Evolutionary conservation across 2,329 filamentous ascomycete genomes (phyloP), one percentile per base, ranked within the genome.

Genomic region (Diaporthe nobilis): DNA sequence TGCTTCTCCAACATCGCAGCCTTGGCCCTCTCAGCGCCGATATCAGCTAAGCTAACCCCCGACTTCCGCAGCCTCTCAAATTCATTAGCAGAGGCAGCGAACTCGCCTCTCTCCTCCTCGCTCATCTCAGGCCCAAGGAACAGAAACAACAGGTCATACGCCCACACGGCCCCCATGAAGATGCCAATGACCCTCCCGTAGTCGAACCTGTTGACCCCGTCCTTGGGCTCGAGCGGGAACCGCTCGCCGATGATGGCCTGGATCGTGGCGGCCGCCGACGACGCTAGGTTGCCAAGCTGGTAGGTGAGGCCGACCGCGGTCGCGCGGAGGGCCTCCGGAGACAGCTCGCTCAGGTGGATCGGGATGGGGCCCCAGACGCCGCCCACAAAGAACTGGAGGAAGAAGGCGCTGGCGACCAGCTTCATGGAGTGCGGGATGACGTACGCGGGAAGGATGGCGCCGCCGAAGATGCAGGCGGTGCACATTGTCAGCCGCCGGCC

Each of bases 171-270:
- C 0, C 89, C 95, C 94, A 98, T 95, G 84, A 98, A 97, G 81
- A 97, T 96, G 81, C 93, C 94, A 78, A 98, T 96, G 12, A 97
- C 95, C 79, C 92, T 92, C 49, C 94, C 94, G 79, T 97, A 97
- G 77, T 94, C 86, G 82, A 93, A 95, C 4, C 93, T 86, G 63
- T 84, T 82, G 47, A 84, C 82, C 0, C 85, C 88, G 1, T 84
- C 81, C 31, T 87, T 89, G 0, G 90, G 85, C 0, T 91, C 87
- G 4, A 97, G 87, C 0, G 94, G 94, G 82, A 95, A 97, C 1
- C 87, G 86, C 83, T 95, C 93, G 37, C 94, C 94, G 57, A 95
- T 91, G 0, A 90, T 93, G 1, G 93, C 89, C 82, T 96, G 93
- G 78, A 95, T 95, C 13, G 94, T 95, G 0, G 91, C 93, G 51